phyloP scores from a whole-genome alignment of 768 basidiomycete species.

The Pisolithus albus region DNA sequence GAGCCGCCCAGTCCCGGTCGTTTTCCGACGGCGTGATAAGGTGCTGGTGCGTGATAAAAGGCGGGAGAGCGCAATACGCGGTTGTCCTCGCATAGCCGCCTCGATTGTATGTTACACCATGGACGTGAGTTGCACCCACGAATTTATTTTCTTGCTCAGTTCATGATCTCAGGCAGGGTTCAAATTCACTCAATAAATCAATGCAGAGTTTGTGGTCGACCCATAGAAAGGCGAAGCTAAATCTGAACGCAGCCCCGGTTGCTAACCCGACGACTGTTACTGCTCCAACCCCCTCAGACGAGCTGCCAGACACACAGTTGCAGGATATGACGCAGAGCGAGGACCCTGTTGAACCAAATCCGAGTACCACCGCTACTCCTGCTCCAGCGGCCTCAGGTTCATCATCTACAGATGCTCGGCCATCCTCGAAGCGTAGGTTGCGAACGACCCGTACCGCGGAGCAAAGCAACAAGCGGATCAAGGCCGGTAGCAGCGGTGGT shows the following conservation, averaged over 20 bases:
- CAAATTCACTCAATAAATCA: conserved; percentile 69
- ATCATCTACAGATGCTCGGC: conserved; percentile 5
- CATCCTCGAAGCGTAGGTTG: conserved; percentile 55
- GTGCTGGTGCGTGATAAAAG: background rate
- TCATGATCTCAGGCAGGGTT: conserved; percentile 41
- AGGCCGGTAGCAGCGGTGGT: background rate
- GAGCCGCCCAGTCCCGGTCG: no score
- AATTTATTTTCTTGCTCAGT: background rate
- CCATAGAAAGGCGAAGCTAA: conserved; percentile 59
- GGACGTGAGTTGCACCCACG: conserved; percentile 12
- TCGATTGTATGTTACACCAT: conserved; percentile 1
- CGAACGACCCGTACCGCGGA: conserved; percentile 33
- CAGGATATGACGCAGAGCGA: conserved; percentile 12
- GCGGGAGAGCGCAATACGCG: background rate
- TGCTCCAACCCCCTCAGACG: conserved; percentile 8
- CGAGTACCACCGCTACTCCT: conserved; percentile 8
- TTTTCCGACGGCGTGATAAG: no score
- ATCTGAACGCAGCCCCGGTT: conserved; percentile 44
- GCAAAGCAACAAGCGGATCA: conserved; percentile 10
- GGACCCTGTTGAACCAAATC: conserved; percentile 9
- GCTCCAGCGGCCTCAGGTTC: conserved; percentile 4
- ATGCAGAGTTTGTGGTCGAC: conserved; percentile 76
- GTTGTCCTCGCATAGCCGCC: background rate
- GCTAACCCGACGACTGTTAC: conserved; percentile 8
- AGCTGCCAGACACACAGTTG: conserved; percentile 19